Evolutionary conservation across 345 rosid species (phyloP), one percentile per base, ranked within the genome.

Genomic region (Rubroshorea leprosula): DNA sequence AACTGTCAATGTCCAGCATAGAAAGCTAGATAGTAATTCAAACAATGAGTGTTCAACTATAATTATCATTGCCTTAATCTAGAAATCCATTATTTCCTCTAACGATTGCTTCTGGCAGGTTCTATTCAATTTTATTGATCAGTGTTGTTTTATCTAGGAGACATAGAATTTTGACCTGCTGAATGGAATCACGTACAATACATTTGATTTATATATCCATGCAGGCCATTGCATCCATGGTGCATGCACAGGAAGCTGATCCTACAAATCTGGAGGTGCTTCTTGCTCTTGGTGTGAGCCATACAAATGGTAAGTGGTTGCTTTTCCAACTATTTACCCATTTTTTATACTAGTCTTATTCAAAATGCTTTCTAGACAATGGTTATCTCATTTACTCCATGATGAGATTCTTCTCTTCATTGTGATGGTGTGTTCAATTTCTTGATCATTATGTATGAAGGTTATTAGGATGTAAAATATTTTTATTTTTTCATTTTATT

Each of bases 161-260:
- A 35, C 41, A 35, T 10, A 35, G 7, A 35, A 35, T 35, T n/a
- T n/a, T 35, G 41, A 13, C 41, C 7, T 4, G 3, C 41, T 35
- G 1, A 35, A 35, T 35, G 12, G 12, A 35, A 35, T 35, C 12
- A 35, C 50, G 9, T 51, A 61, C n/a, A 21, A 52, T 63, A 35
- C 64, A 41, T 38, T 31, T 44, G 38, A 26, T 62, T 14, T 17
- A 51, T 67, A 61, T 67, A 47, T 61, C 41, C n/a, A n/a, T 76
- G 62, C 86, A 94, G 99, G 99, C 99, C 35, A 94, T 94, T 74
- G 97, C 97, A 57, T 96, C 99, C 27, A 94, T 90, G 99, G 83
- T 85, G 96, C 91, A 94, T 49, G 97, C 99, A 24, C 96, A 90
- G 53, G 92, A 85, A 71, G 97, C 99, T 49, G 90, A 87, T 77